These are phyloP conservation scores for Trametes cubensis DNA, from an alignment of 768 basidiomycete genomes.

Conservation along the genomic window DNA sequence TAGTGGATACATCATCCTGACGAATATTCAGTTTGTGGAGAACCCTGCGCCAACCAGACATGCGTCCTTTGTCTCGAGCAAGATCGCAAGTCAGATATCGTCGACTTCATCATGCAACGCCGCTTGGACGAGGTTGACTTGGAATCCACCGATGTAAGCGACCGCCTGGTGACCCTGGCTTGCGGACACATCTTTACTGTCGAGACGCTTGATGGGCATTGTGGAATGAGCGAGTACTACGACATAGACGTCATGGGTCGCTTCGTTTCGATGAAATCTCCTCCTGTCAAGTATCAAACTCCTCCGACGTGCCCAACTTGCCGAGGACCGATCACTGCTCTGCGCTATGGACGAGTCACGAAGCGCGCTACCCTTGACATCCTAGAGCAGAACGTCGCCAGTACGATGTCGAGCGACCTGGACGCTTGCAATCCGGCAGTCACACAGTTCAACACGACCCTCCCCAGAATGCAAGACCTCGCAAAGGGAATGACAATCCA, in stretches of 20 bases:
- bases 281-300: conserved; percentile 34
- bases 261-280: conserved; percentile 31
- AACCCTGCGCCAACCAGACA: conserved; percentile 37
- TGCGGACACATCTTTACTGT: conserved; percentile 46
- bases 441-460: conserved; percentile 8
- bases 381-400: conserved; percentile 41
- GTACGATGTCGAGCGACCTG: conserved; percentile 32
- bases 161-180: conserved; percentile 32
- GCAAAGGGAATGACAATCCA: conserved; percentile 23
- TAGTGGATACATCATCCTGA: neutral
- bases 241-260: conserved; percentile 27
- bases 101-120: conserved; percentile 41
- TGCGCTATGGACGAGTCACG: conserved; percentile 39
- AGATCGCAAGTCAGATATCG: conserved; percentile 33
- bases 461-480: conserved; percentile 10
- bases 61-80: conserved; percentile 37
- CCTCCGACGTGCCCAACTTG: conserved; percentile 42
- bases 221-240: conserved; percentile 37
- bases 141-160: conserved; percentile 33
- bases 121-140: conserved; percentile 33
- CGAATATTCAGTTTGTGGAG: conserved; percentile 39
- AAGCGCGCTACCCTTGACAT: conserved; percentile 43
- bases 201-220: conserved; percentile 43
- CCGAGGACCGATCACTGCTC: conserved; percentile 36
- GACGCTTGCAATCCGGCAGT: conserved; percentile 21